Evolutionary conservation across 23 red algal genomes (phyloP), one percentile per base, ranked within the genome.

Genomic region (Gracilaria gracilis): DNA sequence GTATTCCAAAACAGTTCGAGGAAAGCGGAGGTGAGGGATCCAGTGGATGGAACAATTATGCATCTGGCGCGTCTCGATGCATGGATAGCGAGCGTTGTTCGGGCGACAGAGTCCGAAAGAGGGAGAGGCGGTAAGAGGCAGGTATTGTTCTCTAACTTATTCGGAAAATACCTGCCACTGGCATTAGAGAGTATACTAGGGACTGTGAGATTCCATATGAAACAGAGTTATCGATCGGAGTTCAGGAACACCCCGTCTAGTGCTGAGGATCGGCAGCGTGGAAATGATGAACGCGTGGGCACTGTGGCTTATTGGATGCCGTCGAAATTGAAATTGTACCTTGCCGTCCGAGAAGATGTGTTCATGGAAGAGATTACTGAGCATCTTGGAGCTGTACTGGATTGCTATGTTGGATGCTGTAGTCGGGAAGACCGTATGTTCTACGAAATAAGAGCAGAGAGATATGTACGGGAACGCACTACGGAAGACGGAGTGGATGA

Each of bases 251-350:
- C 13, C 14, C 17, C 42, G 11, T 46, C 14, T 35, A 25, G 13
- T 2, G 25, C 15, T 28, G 14, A 70, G 4, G 65, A 70, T 36
- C 17, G 4, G 9, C 28, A 9, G 13, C 65, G 4, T 16, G 65
- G 65, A 70, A 70, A 70, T 38, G 65, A 70, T 16, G 5, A 70
- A 4, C 65, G 65, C 17, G 65, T 33, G 25, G 17, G 65, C 2
- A 70, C 65, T 17, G 65, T 70, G 15, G 65, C 23, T 4, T 70
- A 25, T 4, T 70, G 65, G 65, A 70, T 70, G 9, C 65, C 65
- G 14, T 70, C 65, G 65, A 70, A 70, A 3, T 1, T 35, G 25
- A 70, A 24, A 25, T 5, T 33, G 4, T 70, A 70, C 34, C 65
- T 70, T 4, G 65, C 12, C 34, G 65, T 70, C 34, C 65, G 35